Evolutionary conservation across 2,329 filamentous ascomycete species (phyloP).

Genomic region (Colletotrichum godetiae): DNA sequence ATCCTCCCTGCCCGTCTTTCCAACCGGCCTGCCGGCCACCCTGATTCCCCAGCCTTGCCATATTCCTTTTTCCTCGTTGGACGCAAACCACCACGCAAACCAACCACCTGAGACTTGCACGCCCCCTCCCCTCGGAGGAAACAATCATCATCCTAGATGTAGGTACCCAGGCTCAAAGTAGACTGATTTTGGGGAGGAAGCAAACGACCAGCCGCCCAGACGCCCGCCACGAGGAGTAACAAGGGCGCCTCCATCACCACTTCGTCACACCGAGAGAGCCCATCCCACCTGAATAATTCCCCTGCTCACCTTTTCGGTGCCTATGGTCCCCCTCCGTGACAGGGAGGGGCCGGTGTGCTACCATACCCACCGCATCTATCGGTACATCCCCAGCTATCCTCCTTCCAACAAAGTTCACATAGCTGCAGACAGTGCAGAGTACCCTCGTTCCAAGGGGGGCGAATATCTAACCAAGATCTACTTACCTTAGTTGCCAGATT

Average conservation of each 20-base stretch:
- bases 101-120: background rate
- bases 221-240: background rate
- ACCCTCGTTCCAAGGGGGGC: background rate
- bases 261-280: conserved; percentile 25
- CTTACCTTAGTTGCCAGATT: background rate
- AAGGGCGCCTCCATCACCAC: conserved; percentile 15
- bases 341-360: background rate
- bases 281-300: background rate
- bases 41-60: conserved; percentile 21
- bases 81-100: background rate
- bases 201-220: conserved; percentile 17
- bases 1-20: background rate
- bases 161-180: background rate
- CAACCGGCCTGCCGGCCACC: background rate
- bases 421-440: background rate
- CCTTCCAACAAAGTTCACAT: background rate
- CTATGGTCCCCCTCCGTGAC: background rate
- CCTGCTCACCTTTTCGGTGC: background rate
- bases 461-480: too few relatives aligned
- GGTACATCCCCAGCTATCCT: background rate
- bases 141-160: background rate
- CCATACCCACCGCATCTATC: conserved; percentile 14
- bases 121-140: background rate
- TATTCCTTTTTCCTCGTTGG: background rate
- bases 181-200: background rate